Percentiles rank a stretch among this genome's conserved stretches.
These are phyloP conservation scores for Trypanosoma boissoni DNA, from an alignment of 208 protist species.

Conservation along the genomic window DNA sequence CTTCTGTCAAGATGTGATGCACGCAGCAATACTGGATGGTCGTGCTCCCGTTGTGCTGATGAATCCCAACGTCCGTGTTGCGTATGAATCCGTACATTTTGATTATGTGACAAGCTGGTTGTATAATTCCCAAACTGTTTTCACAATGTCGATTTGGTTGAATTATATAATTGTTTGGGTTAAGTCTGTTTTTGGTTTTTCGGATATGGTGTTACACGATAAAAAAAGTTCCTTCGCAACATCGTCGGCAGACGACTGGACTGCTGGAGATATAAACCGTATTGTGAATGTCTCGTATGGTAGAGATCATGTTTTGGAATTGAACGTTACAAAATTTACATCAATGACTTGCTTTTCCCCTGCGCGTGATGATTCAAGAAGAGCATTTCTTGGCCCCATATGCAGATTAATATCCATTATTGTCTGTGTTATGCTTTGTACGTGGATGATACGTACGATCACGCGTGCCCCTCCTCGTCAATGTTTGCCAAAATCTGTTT, in stretches of 20 bases:
- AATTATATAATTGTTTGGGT: background rate
- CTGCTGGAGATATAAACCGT: background rate
- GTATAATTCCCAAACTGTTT: constrained; percentile 2
- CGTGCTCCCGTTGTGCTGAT: constrained; percentile 60
- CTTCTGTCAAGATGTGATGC: constrained; percentile 60
- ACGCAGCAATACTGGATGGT: constrained; percentile 37
- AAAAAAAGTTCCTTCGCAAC: background rate
- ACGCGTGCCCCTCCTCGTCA: too few species aligned
- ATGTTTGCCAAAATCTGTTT: too few species aligned
- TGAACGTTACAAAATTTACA: constrained; percentile 1
- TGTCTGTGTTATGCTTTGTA: background rate
- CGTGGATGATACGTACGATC: too few species aligned
- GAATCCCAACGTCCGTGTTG: constrained; percentile 65
- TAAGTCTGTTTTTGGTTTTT: background rate
- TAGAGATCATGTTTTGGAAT: background rate
- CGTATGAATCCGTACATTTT: constrained; percentile 55
- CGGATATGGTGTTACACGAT: background rate
- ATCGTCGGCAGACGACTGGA: constrained; percentile 9
- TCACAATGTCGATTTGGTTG: background rate
- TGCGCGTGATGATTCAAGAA: background rate
- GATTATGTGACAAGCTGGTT: constrained; percentile 22
- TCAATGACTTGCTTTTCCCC: constrained; percentile 3
- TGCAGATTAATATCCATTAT: background rate
- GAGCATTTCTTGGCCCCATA: background rate
- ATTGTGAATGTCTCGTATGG: background rate